These are phyloP conservation scores for Pleomassaria siparia DNA, from an alignment of 2,329 filamentous ascomycete genomes.

Conservation along the genomic window DNA sequence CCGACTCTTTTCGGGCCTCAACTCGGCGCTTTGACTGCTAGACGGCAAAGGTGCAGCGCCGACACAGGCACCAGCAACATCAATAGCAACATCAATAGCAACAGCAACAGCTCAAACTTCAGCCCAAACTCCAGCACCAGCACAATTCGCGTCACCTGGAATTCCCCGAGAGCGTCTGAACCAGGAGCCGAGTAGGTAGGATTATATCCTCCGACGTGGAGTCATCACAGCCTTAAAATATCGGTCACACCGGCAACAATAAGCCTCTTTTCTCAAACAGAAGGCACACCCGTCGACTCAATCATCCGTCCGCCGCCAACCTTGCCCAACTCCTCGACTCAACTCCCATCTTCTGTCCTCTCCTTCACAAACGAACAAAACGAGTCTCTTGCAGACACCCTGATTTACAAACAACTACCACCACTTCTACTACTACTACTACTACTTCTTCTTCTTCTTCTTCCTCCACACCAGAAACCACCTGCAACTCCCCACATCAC, in stretches of 20 bases:
- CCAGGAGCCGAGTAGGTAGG: conserved; percentile 1
- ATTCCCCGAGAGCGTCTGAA: conserved; percentile 8
- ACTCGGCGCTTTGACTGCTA: conserved; percentile 4
- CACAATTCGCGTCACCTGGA: conserved; percentile 7
- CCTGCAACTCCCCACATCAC: not conserved
- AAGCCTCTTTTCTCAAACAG: conserved; percentile 4
- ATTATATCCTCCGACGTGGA: not conserved
- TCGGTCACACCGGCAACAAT: conserved; percentile 4
- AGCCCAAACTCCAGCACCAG: too few relatives aligned
- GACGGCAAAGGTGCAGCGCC: not conserved
- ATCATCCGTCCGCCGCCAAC: not conserved
- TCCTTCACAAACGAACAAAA: too few relatives aligned
- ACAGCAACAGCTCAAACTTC: too few relatives aligned
- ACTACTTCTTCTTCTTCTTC: too few relatives aligned
- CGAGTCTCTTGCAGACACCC: too few relatives aligned
- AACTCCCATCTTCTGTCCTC: too few relatives aligned
- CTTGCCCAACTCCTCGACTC: not conserved
- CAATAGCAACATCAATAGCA: too few relatives aligned
- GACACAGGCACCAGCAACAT: not conserved
- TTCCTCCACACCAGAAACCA: not conserved
- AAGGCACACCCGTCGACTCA: not conserved
- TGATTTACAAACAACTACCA: not conserved
- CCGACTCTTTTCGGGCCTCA: conserved; percentile 4
- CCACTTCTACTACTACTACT: not conserved
- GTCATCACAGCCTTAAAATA: not conserved